phyloP scores from a whole-genome alignment of 768 basidiomycete species.

The Dioszegia hungarica region DNA sequence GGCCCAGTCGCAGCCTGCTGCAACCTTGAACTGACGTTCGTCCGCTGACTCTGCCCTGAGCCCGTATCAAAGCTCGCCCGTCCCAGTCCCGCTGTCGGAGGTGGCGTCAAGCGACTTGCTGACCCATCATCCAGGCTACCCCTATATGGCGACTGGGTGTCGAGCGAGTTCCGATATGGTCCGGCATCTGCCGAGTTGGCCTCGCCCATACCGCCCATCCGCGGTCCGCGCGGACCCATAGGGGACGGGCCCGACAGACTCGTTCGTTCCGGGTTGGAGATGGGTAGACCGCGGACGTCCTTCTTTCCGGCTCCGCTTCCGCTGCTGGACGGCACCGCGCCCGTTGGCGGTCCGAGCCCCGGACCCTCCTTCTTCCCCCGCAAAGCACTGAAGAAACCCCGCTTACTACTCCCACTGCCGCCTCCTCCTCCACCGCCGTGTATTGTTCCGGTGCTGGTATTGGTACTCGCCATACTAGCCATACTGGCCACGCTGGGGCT shows the following conservation, averaged over 20 bases:
- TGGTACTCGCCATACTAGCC: conserved; percentile 15
- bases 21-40: not conserved
- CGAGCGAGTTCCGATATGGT: not conserved
- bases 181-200: not conserved
- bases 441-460: conserved; percentile 1
- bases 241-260: conserved; percentile 5
- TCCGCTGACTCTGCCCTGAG: not conserved
- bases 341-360: conserved; percentile 20
- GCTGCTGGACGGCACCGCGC: not conserved
- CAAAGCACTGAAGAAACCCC: conserved; percentile 35
- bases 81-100: not conserved
- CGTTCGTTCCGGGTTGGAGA: conserved; percentile 25
- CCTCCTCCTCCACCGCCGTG: not conserved
- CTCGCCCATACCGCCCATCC: conserved; percentile 11
- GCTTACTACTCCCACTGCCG: conserved; percentile 6
- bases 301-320: conserved; percentile 19
- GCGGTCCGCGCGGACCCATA: conserved; percentile 30
- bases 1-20: not conserved
- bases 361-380: conserved; percentile 26
- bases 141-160: not conserved
- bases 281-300: conserved; percentile 36
- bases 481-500: conserved; percentile 36
- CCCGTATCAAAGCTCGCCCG: conserved; percentile 4
- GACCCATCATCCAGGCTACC: not conserved
- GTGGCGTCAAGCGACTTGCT: not conserved